phyloP scores from a whole-genome alignment of 2,329 filamentous ascomycete species.

The Ascosphaera pollenicola region DNA sequence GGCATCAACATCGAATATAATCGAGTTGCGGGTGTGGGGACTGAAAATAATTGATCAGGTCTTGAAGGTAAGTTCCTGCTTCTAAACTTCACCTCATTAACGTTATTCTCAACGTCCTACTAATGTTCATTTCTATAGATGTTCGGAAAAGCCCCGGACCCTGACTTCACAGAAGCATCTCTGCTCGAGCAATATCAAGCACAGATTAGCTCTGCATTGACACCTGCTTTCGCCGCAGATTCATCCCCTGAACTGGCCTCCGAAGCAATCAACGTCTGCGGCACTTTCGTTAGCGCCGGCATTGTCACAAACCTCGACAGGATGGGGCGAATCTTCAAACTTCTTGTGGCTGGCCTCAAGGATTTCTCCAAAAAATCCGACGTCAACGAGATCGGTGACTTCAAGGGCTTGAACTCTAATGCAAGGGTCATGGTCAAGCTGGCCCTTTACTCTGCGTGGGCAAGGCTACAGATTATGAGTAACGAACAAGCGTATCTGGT shows the following conservation, averaged over 20 bases:
- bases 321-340: constrained; percentile 96
- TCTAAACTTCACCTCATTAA: background rate
- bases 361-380: constrained; percentile 70
- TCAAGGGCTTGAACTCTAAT: constrained; percentile 83
- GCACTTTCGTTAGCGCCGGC: constrained; percentile 90
- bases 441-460: constrained; percentile 92
- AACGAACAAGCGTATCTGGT: constrained; percentile 75
- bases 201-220: constrained; percentile 89
- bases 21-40: constrained; percentile 75
- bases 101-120: background rate
- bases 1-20: constrained; percentile 79
- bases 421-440: constrained; percentile 98
- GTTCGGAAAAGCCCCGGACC: constrained; percentile 88
- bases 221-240: constrained; percentile 85
- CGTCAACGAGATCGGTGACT: constrained; percentile 71
- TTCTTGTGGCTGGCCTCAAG: constrained; percentile 72
- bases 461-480: constrained; percentile 86
- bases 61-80: constrained; percentile 42
- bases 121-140: constrained; percentile 26
- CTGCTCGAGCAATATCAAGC: constrained; percentile 95
- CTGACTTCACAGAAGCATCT: constrained; percentile 93
- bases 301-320: constrained; percentile 94
- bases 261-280: constrained; percentile 91
- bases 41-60: constrained; percentile 86
- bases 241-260: constrained; percentile 91